phyloP scores from a whole-genome alignment of 148 eudicot genomes.

The Silene latifolia region DNA sequence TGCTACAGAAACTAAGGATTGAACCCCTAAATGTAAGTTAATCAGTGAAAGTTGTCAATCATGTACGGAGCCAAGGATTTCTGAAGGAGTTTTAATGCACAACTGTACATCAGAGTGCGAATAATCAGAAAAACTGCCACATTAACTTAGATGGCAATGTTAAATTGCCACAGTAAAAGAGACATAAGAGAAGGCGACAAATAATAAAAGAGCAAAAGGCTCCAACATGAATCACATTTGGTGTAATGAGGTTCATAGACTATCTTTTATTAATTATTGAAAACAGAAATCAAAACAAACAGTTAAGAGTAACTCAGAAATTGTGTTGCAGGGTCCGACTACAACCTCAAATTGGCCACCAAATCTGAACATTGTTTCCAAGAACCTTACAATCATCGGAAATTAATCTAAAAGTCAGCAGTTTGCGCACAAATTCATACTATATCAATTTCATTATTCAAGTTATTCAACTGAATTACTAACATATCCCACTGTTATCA shows the following conservation, averaged over 20 bases:
- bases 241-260: neutral
- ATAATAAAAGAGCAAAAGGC: neutral
- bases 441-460: neutral
- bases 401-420: neutral
- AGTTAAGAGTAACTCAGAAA: neutral
- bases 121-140: too few species aligned
- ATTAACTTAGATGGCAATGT: neutral
- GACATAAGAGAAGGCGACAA: too few species aligned
- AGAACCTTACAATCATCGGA: neutral
- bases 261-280: too few species aligned
- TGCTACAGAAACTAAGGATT: too few species aligned
- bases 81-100: too few species aligned
- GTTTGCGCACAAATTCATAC: neutral
- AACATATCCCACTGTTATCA: neutral
- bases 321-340: too few species aligned
- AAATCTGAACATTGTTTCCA: neutral
- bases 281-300: neutral
- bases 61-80: too few species aligned
- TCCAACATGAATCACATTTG: neutral
- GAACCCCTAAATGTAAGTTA: too few species aligned
- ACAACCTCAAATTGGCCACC: too few species aligned
- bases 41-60: too few species aligned
- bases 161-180: too few species aligned
- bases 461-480: neutral
- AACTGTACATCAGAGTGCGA: too few species aligned